Conservation (phyloP, 2,329 filamentous ascomycete species). For the Mariannaea elegans region DNA sequence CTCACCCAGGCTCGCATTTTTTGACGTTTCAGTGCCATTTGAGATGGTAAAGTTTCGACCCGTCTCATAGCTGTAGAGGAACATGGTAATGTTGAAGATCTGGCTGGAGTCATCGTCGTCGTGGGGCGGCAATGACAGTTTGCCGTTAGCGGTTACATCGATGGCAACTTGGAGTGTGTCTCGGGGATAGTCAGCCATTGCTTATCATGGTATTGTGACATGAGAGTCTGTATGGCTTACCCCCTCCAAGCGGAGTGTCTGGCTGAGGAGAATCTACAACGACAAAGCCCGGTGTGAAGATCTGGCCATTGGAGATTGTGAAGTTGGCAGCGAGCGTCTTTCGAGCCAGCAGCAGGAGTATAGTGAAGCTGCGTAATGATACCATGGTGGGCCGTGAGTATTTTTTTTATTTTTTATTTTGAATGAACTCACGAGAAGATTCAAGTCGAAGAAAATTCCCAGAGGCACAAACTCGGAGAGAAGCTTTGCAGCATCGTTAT, state of each 20-base stretch:
- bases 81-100: constrained; percentile 72
- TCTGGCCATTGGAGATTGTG: constrained; percentile 69
- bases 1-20: constrained; percentile 59
- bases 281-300: constrained; percentile 74
- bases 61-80: constrained; percentile 71
- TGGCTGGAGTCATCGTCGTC: constrained; percentile 61
- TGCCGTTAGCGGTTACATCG: constrained; percentile 72
- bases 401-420: background rate
- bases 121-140: constrained; percentile 67
- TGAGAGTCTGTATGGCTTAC: constrained; percentile 49
- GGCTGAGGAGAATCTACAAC: constrained; percentile 74
- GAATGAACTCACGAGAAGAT: background rate
- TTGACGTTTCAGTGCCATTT: constrained; percentile 64
- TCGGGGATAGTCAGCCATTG: constrained; percentile 37
- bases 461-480: constrained; percentile 7
- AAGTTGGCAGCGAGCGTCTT: constrained; percentile 54
- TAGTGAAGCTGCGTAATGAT: constrained; percentile 12
- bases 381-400: constrained; percentile 16
- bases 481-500: constrained; percentile 13
- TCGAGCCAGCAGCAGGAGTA: constrained; percentile 35
- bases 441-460: constrained; percentile 1
- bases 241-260: constrained; percentile 69
- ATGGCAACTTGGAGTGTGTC: constrained; percentile 70
- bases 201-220: background rate
- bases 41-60: constrained; percentile 74